Evolutionary conservation across 2,329 filamentous ascomycete species (phyloP), one percentile per base, ranked within the genome.

Genomic region (Talaromyces sp.): DNA sequence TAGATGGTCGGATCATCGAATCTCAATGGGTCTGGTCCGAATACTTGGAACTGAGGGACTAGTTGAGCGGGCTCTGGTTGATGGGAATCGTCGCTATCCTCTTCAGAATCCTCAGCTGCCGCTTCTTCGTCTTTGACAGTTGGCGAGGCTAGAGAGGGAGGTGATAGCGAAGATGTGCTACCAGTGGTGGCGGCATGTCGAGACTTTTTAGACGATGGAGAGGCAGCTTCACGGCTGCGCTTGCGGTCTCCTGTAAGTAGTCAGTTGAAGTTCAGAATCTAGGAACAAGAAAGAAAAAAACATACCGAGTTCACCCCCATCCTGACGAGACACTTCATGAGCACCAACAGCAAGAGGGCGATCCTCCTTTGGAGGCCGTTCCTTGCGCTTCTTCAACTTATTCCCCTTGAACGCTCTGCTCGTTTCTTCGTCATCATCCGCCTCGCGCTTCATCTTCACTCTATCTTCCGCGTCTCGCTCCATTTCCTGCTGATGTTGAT

Each of bases 1-100:
- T 99, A 99, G 59, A 97, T 85, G 40, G 94, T 97, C 1, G 93
- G 93, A 74, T 99, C 95, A 70, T 88, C 83, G 72, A 94, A 97
- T n/a, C 89, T 92, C 29, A 92, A 91, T 0, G 94, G 94, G 74
- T 98, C 93, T 45, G 94, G 89, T 66, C 94, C 94, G 76, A 97
- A 98, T 0, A 92, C 93, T 78, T 96, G 91, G 73, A 89, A 89
- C 66, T 93, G 90, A 5, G 86, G 85, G 27, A 89, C 79, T 6
- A 86, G 82, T n/a, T 87, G 84, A 1, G 86, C 85, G 5, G 86
- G 85, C 58, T 82, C 81, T 15, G 84, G 85, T 74, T 86, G 87
- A 76, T 86, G 87, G 49, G 85, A 84, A 49, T 84, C 82, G 2
- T 83, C 83, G 65, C 81, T 82, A 58, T 82, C 83, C 36, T 84